A percentile compares a stretch with the other conserved stretches of the same genome.
phyloP scores from a whole-genome alignment of 2,329 filamentous ascomycete species.

The Nigrospora sphaerica region DNA sequence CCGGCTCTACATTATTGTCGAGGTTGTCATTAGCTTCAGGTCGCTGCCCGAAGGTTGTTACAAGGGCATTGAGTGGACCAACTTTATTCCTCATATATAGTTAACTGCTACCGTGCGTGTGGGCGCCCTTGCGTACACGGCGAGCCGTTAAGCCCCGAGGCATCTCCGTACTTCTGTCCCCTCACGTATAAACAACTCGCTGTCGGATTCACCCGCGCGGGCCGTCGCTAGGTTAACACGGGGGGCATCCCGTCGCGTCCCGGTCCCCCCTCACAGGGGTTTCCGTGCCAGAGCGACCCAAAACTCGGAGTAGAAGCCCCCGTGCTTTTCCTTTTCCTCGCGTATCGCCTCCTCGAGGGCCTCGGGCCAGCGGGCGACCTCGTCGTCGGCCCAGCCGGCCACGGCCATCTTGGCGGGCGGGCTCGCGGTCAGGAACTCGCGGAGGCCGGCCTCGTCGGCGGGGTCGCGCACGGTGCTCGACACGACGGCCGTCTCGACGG shows the following conservation, averaged over 20 bases:
- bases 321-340: conserved; percentile 9
- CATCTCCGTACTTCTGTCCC: too few species aligned
- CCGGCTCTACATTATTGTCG: too few species aligned
- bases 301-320: conserved; percentile 13
- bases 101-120: too few species aligned
- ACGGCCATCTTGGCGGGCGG: conserved; percentile 11
- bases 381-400: conserved; percentile 13
- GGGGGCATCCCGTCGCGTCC: not conserved
- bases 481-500: not conserved
- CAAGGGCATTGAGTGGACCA: too few species aligned
- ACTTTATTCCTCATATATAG: too few species aligned
- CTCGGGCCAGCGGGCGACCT: conserved; percentile 12
- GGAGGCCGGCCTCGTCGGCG: conserved; percentile 10
- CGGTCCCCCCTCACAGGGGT: not conserved
- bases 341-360: conserved; percentile 11
- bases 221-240: too few species aligned
- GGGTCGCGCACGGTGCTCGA: conserved; percentile 5
- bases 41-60: too few species aligned
- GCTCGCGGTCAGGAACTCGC: conserved; percentile 13
- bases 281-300: conserved; percentile 17
- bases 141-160: too few species aligned
- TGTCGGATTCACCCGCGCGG: too few species aligned
- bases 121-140: too few species aligned
- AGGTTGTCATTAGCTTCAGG: too few species aligned
- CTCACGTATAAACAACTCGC: too few species aligned